These are phyloP conservation scores for Metschnikowia shivogae DNA, from an alignment of 805 yeast species.

Conservation along the genomic window DNA sequence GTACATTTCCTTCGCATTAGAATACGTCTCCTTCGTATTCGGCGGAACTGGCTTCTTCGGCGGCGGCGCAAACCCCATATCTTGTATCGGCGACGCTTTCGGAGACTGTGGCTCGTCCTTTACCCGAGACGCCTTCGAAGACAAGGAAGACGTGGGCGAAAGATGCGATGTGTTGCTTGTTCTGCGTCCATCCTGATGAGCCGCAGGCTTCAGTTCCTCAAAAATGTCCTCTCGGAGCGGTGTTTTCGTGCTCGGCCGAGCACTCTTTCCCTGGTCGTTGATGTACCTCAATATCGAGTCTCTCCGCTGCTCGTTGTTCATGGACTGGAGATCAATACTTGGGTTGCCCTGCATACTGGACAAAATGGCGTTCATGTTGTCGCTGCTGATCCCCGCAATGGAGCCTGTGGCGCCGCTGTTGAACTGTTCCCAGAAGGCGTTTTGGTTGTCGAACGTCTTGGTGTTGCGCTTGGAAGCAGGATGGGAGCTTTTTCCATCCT, in stretches of 20 bases:
- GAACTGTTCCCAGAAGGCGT: constrained; percentile 25
- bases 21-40: background rate
- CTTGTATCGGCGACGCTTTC: constrained; percentile 31
- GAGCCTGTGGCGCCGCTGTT: constrained; percentile 25
- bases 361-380: constrained; percentile 30
- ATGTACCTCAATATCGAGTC: constrained; percentile 36
- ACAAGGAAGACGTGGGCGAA: constrained; percentile 36
- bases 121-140: constrained; percentile 27
- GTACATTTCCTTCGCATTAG: no score
- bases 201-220: constrained; percentile 17
- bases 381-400: constrained; percentile 26
- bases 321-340: constrained; percentile 34
- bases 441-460: constrained; percentile 10
- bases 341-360: constrained; percentile 34
- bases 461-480: constrained; percentile 9
- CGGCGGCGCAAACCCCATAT: background rate
- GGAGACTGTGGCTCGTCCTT: constrained; percentile 40
- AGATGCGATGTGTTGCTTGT: constrained; percentile 14
- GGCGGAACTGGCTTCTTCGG: background rate
- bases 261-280: constrained; percentile 28
- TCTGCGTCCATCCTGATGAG: constrained; percentile 5
- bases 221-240: constrained; percentile 38
- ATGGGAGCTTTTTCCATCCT: constrained; percentile 8
- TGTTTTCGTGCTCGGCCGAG: constrained; percentile 14
- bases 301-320: constrained; percentile 39